Evolutionary conservation across 331 rosid genomes (phyloP), one percentile per base, ranked within the genome.

Genomic region (Stylosanthes scabra): DNA sequence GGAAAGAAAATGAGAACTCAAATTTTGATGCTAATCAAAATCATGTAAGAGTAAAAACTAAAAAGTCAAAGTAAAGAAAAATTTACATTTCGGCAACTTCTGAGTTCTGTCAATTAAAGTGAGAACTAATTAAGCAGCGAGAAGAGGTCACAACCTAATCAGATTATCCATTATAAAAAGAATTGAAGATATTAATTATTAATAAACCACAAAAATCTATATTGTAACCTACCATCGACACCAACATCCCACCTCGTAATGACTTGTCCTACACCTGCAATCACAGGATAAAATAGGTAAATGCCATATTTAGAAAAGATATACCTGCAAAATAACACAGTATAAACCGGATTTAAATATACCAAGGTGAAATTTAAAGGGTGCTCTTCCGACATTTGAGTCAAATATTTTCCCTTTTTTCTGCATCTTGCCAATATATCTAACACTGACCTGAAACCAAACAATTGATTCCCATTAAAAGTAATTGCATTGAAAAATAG

Each of bases 211-310:
- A 27, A 44, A 54, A 63, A 41, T 67, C 62, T 65, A 8, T 41
- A 71, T 14, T 68, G 55, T 37, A 60, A 55, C 50, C 82, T 88
- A 92, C 99, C 98, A 12, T 79, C 75, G 58, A 95, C 68, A 8
- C 99, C 99, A 25, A 92, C 89, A 51, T 95, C 98, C 98, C 99
- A 95, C 37, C 99, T 98, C 65, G 82, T 52, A 64, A 92, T 95
- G 72, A 92, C 99, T 71, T 87, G 91, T 74, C 98, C 97, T 9
- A 90, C 59, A 61, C 99, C 98, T 95, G 96, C 88, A 86, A 74
- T 72, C 63, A 74, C 79, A 76, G 72, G 44, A 76, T 9, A 71
- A 49, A 62, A 66, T 28, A 49, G 68, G 66, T 45, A 14, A 29
- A 69, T 55, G 16, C 31, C 31, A 63, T 40, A 59, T 10, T 25